Conservation (phyloP, 2,329 filamentous ascomycete genomes). For the Scopulariopsis brevicaulis region DNA sequence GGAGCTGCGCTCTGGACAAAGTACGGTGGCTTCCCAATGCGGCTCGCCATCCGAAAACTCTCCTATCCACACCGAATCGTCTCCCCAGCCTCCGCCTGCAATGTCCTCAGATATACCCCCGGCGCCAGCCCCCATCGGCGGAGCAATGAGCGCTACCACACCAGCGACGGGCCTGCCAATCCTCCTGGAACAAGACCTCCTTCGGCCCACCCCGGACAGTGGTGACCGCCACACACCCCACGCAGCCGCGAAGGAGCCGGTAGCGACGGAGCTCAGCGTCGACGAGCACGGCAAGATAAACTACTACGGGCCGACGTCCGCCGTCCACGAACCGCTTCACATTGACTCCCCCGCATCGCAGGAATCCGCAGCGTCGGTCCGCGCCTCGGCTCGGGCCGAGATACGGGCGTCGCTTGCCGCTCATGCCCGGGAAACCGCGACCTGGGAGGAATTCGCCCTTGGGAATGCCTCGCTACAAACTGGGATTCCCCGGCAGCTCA, state of each 20-base stretch:
- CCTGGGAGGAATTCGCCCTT: conserved; percentile 15
- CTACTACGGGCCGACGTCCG: conserved; percentile 16
- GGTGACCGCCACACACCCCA: neutral
- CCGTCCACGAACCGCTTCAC: conserved; percentile 12
- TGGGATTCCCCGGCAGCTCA: conserved; percentile 9
- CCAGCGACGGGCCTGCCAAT: neutral
- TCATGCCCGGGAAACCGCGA: conserved; percentile 10
- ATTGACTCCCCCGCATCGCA: conserved; percentile 8
- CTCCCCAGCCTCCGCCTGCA: neutral
- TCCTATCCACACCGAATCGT: neutral
- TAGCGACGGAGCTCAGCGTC: conserved; percentile 11
- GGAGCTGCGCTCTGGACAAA: conserved; percentile 6
- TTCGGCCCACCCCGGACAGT: neutral
- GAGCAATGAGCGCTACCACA: neutral
- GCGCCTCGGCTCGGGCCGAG: conserved; percentile 6
- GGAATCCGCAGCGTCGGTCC: neutral
- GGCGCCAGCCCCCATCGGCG: neutral
- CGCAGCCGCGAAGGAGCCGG: neutral
- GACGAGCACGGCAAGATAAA: conserved; percentile 14
- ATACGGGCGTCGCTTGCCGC: conserved; percentile 11
- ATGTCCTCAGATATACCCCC: neutral
- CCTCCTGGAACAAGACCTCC: neutral
- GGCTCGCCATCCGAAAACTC: neutral
- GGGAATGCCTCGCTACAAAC: conserved; percentile 12
- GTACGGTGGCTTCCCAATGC: neutral